Percentiles rank a stretch among this genome's conserved stretches.
These are phyloP conservation scores for Phylloporus sp. DNA, from an alignment of 768 basidiomycete genomes.

Conservation along the genomic window DNA sequence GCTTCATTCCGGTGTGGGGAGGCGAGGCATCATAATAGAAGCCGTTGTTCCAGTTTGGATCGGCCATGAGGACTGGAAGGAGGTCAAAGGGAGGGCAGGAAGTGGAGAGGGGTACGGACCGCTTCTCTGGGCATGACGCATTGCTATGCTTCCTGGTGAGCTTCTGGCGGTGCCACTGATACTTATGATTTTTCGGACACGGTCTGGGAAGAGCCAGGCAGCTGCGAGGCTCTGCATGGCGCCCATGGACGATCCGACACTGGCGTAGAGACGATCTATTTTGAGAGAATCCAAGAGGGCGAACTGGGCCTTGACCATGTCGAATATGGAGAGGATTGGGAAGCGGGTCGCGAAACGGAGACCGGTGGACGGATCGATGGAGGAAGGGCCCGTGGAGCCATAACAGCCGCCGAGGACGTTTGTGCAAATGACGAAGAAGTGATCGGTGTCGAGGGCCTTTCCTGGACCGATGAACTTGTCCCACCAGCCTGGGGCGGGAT, in stretches of 20 bases:
- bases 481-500: constrained; percentile 93
- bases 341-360: constrained; percentile 84
- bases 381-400: constrained; percentile 93
- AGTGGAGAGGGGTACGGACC: constrained; percentile 42
- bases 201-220: constrained; percentile 86
- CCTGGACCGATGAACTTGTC: constrained; percentile 97
- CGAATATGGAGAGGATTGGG: constrained; percentile 89
- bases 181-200: constrained; percentile 86
- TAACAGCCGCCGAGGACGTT: constrained; percentile 98
- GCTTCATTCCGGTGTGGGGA: constrained; percentile 97
- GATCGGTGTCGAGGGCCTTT: constrained; percentile 87
- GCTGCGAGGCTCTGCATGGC: constrained; percentile 96
- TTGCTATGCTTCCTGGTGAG: constrained; percentile 87
- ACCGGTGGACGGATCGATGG: constrained; percentile 62
- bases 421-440: constrained; percentile 91
- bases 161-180: constrained; percentile 95
- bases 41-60: constrained; percentile 98
- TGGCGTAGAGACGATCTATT: constrained; percentile 83
- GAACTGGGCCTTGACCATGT: constrained; percentile 96
- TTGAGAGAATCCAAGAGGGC: constrained; percentile 76
- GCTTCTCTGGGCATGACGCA: constrained; percentile 94
- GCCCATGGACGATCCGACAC: constrained; percentile 94
- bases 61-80: constrained; percentile 87
- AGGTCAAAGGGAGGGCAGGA: constrained; percentile 1
- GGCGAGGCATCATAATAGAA: constrained; percentile 96